Conservation (phyloP, 441 rosid genomes). For the Breynia disticha region DNA sequence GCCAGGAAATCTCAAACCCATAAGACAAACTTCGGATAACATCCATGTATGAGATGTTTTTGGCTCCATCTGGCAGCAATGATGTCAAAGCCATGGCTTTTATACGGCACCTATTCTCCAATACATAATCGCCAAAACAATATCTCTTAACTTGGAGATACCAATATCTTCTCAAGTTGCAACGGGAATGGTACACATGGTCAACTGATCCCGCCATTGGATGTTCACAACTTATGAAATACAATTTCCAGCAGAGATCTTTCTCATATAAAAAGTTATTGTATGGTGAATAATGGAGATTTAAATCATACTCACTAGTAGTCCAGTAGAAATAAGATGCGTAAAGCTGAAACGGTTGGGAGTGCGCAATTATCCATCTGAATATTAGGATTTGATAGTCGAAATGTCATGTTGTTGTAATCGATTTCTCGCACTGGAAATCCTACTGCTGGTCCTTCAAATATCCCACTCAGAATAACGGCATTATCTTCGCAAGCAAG, state of each 20-base stretch:
- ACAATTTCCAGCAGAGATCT: no score
- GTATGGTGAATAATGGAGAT: no score
- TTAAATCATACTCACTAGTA: no score
- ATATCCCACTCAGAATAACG: background rate
- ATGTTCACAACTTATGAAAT: background rate
- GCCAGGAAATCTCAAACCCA: background rate
- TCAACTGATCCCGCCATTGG: background rate
- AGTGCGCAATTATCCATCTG: slow-evolving; percentile 1
- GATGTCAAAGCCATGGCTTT: background rate
- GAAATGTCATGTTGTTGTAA: slow-evolving; percentile 2
- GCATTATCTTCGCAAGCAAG: slow-evolving; percentile 4
- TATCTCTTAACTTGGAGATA: background rate
- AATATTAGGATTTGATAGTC: background rate
- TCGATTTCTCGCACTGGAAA: slow-evolving; percentile 3
- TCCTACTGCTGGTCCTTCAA: background rate
- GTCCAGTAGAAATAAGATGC: no score
- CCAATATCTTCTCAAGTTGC: background rate
- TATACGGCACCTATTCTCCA: background rate
- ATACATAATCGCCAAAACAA: background rate
- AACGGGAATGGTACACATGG: background rate
- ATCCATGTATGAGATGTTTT: background rate
- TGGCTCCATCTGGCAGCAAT: background rate
- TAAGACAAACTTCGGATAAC: background rate
- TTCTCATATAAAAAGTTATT: no score
- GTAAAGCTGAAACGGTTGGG: background rate